Conservation (phyloP, 352 stramenopile species). For the Pythium biforme region DNA sequence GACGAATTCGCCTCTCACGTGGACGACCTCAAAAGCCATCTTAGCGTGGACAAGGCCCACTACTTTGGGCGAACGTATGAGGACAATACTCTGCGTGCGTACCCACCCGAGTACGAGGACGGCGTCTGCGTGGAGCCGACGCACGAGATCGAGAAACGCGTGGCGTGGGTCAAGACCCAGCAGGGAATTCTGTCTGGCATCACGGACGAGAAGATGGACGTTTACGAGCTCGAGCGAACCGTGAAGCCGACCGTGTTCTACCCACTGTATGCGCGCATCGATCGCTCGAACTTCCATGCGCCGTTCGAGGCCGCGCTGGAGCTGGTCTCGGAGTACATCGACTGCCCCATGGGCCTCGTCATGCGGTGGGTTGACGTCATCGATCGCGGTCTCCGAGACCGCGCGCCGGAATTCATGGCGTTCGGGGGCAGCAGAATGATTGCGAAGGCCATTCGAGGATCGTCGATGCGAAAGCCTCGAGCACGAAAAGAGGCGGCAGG, state of each 20-base stretch:
- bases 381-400: constrained; percentile 15
- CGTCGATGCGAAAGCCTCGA: neutral
- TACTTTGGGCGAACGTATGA: constrained; percentile 25
- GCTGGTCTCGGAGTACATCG: constrained; percentile 62
- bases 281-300: constrained; percentile 37
- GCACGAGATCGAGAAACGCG: constrained; percentile 49
- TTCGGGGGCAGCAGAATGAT: neutral
- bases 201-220: constrained; percentile 17
- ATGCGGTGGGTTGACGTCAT: constrained; percentile 24
- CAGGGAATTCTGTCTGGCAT: constrained; percentile 5
- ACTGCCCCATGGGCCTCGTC: constrained; percentile 46
- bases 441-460: neutral
- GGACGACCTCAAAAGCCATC: constrained; percentile 34
- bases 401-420: neutral
- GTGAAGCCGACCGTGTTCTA: constrained; percentile 53
- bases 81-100: constrained; percentile 38
- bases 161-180: constrained; percentile 34
- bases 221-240: constrained; percentile 3
- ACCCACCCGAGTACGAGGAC: constrained; percentile 51
- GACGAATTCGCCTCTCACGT: constrained; percentile 45
- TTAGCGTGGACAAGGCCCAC: constrained; percentile 20
- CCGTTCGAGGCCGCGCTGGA: constrained; percentile 63
- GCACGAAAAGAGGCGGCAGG: neutral
- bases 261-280: constrained; percentile 26
- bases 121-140: constrained; percentile 52